Base-by-base conservation (phyloP, 2,329 filamentous ascomycete genomes). In the Cyclaneusma minus region DNA sequence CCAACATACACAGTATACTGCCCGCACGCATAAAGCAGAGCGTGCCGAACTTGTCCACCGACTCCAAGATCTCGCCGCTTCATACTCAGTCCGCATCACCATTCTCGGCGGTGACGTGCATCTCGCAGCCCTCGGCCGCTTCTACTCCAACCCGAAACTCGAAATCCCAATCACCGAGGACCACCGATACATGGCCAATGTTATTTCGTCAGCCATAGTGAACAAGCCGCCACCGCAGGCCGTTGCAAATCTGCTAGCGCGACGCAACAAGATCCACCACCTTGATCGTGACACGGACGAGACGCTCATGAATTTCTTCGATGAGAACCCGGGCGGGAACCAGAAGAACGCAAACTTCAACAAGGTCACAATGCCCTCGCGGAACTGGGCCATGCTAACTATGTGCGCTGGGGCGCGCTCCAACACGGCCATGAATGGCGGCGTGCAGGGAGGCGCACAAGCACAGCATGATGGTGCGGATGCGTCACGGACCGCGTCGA, bases 61-160 rank as follows among this genome's bases (percentile, higher is more conserved):
- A 37, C 62, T 98, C 20, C 89, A 98, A 52, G 66, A 72, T 20
- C 62, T 95, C 24, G 79, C 85, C 16, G 74, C 79, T 3, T 78
- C 85, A 39, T 89, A 84, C 47, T 92, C 83, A 3, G 71, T 92
- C 11, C 79, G 89, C 28, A 66, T 94, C 29, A 95, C 84, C 4
- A 92, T 98, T 35, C 62, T 98, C 4, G 80, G 87, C 38, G 89
- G 89, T 14, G 89, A 95, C 44, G 89, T 95, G 22, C 87, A 95
- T 49, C 59, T 95, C 20, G 85, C 81, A 15, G 89, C 85, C 8
- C 62, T 95, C 14, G 89, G 89, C 0, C 81, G 89, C 33, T 95
- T 98, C 59, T 94, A 92, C 58, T 85, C 82, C 10, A 89, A 89
- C 42, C 81, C 83, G 6, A 75, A 74, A 40, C 62, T 89, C 22